These are phyloP conservation scores for Gyromitra esculenta DNA, from an alignment of 2,329 filamentous ascomycete species.

Conservation along the genomic window DNA sequence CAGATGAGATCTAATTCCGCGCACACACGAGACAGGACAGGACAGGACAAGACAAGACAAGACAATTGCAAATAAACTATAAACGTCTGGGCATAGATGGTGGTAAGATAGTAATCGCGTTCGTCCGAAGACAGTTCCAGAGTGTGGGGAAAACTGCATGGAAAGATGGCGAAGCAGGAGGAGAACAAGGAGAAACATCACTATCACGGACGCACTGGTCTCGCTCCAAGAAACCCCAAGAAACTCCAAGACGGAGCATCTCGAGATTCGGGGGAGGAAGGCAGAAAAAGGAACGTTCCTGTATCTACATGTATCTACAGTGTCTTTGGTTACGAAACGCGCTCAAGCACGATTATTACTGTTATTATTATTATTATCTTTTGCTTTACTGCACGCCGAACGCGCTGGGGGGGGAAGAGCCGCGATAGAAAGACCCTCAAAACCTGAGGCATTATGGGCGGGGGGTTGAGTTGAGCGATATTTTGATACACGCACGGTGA, in stretches of 20 bases:
- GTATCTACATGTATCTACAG: too few relatives aligned
- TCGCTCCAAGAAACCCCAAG: slow-evolving; percentile 16
- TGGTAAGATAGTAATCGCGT: slow-evolving; percentile 6
- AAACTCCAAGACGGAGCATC: slow-evolving; percentile 26
- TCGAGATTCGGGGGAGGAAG: slow-evolving; percentile 21
- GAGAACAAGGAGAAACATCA: slow-evolving; percentile 19
- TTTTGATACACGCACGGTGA: slow-evolving; percentile 45
- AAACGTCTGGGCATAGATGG: slow-evolving; percentile 18
- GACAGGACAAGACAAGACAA: slow-evolving; percentile 29
- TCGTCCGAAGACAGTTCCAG: slow-evolving; percentile 31
- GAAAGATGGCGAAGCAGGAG: slow-evolving; percentile 11
- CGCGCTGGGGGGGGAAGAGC: neutral
- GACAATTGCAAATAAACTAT: slow-evolving; percentile 12
- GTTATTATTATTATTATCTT: neutral
- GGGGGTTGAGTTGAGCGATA: slow-evolving; percentile 32
- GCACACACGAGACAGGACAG: slow-evolving; percentile 1
- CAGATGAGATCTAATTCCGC: slow-evolving; percentile 40
- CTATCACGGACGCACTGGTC: slow-evolving; percentile 1
- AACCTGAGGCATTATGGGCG: slow-evolving; percentile 43
- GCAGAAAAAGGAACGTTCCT: slow-evolving; percentile 6
- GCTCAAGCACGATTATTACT: slow-evolving; percentile 26
- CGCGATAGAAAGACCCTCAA: slow-evolving; percentile 17
- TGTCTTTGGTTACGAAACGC: slow-evolving; percentile 40
- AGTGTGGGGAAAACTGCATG: slow-evolving; percentile 45
- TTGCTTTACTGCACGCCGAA: neutral